Evolutionary conservation across 1,284 basidiomycete species (phyloP).

Genomic region (Irpex lacteus): DNA sequence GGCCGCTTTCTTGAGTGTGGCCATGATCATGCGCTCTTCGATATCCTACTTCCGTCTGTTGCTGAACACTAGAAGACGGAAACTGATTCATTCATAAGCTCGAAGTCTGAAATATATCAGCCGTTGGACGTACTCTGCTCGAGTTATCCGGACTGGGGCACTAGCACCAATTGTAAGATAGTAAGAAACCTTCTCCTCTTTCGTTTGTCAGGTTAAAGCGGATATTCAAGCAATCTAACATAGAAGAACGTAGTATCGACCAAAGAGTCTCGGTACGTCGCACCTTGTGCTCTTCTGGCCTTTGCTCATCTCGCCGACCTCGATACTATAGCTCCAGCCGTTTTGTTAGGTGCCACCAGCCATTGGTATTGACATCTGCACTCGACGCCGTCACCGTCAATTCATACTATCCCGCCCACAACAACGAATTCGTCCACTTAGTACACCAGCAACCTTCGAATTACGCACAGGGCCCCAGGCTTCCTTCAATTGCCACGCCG

Average conservation of each 20-base stretch:
- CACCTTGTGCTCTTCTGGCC: background rate
- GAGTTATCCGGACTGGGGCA: background rate
- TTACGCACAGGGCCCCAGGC: background rate
- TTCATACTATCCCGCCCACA: too few relatives aligned
- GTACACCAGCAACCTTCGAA: background rate
- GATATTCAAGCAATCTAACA: background rate
- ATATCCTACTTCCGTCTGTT: background rate
- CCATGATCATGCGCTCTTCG: background rate
- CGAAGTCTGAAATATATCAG: background rate
- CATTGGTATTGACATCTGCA: too few relatives aligned
- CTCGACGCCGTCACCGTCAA: too few relatives aligned
- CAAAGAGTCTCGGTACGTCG: background rate
- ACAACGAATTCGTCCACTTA: too few relatives aligned
- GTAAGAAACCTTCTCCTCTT: background rate
- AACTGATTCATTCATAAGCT: background rate
- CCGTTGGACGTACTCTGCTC: background rate
- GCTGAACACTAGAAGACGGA: background rate
- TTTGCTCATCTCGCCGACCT: background rate
- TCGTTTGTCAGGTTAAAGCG: background rate
- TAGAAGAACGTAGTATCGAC: background rate
- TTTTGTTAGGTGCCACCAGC: background rate
- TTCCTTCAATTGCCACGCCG: background rate
- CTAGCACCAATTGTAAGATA: background rate
- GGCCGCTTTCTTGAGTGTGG: background rate
- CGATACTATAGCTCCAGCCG: background rate